A percentile compares a stretch with the other conserved stretches of the same genome.
These are phyloP conservation scores for Abrus pulchellus DNA, from an alignment of 306 rosid species.

Conservation along the genomic window DNA sequence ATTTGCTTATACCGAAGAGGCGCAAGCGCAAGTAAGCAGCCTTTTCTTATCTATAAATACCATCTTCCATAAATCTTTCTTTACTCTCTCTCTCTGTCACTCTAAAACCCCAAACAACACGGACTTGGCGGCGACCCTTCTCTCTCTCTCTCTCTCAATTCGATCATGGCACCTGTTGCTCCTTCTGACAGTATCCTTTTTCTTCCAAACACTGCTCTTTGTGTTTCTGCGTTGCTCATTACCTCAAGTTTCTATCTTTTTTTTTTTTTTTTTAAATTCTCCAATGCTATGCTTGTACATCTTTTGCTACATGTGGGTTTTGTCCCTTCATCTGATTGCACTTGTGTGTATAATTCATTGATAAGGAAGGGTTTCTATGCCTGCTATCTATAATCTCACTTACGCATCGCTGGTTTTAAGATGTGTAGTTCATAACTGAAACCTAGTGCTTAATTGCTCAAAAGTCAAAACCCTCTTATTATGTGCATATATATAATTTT, in stretches of 20 bases:
- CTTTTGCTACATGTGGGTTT: not conserved
- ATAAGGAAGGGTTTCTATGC: conserved; percentile 1
- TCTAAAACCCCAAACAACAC: conserved; percentile 33
- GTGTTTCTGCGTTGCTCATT: not conserved
- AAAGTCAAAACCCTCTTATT: not conserved
- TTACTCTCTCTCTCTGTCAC: not conserved
- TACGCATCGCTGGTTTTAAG: not conserved
- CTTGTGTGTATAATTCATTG: not conserved
- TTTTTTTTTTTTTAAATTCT: not conserved
- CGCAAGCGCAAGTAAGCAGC: not conserved
- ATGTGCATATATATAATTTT: not conserved
- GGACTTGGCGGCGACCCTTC: conserved; percentile 53
- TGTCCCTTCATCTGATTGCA: not conserved
- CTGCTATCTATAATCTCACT: not conserved
- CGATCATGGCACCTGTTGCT: conserved; percentile 43
- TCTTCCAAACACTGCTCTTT: not conserved
- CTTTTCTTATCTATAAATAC: not conserved
- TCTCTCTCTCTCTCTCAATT: conserved; percentile 10
- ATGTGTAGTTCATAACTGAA: conserved; percentile 7
- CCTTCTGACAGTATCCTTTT: conserved; percentile 36
- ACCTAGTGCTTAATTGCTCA: conserved; percentile 1
- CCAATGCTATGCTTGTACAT: not conserved
- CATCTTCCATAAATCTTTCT: not conserved
- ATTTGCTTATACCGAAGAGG: not conserved
- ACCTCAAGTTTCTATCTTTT: conserved; percentile 16